phyloP scores from a whole-genome alignment of 2,329 filamentous ascomycete genomes.

The Rhexocercosporidium sp. region DNA sequence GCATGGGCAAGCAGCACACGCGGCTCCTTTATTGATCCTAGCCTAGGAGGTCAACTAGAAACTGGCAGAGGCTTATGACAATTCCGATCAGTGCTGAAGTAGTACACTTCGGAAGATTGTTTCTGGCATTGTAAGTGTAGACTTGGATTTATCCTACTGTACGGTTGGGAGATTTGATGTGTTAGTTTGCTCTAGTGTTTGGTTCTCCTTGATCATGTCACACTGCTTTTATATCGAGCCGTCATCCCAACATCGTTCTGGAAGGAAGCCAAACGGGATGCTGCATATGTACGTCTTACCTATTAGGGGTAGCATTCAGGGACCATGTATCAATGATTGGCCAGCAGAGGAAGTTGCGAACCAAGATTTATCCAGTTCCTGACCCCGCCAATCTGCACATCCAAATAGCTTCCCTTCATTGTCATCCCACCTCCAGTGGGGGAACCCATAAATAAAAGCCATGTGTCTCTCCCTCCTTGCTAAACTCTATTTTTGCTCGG shows the following conservation, averaged over 20 bases:
- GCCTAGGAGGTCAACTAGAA: neutral
- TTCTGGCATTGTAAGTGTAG: neutral
- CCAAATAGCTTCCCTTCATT: slow-evolving; percentile 1
- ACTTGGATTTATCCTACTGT: no score
- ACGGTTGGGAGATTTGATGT: neutral
- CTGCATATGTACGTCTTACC: neutral
- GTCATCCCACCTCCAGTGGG: neutral
- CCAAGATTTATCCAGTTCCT: neutral
- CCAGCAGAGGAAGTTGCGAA: neutral
- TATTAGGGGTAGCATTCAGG: neutral
- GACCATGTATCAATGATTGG: slow-evolving; percentile 5
- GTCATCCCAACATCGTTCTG: neutral
- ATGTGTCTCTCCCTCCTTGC: neutral
- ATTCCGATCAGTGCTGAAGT: neutral
- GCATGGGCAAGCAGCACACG: neutral
- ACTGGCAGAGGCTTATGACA: neutral
- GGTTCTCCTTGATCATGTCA: neutral
- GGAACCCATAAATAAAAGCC: neutral
- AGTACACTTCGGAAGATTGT: no score
- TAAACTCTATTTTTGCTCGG: neutral
- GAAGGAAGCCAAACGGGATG: neutral
- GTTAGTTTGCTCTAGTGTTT: neutral
- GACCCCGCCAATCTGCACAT: slow-evolving; percentile 8
- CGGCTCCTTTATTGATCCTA: neutral
- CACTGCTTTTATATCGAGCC: neutral